Percentiles rank a stretch among this genome's conserved stretches.
phyloP scores from a whole-genome alignment of 768 basidiomycete species.

The Lactarius indigo region DNA sequence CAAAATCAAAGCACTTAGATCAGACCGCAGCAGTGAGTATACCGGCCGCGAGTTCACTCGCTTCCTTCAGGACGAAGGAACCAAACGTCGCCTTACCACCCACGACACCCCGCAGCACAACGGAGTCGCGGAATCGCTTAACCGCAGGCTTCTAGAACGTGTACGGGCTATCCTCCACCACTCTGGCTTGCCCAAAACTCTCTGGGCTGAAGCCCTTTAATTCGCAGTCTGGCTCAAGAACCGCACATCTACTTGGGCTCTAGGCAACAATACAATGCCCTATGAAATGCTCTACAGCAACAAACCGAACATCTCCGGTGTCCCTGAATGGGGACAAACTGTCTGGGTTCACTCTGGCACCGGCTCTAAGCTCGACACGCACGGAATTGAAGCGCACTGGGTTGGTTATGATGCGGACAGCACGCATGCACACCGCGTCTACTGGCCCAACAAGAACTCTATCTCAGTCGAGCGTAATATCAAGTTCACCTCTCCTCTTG shows the following conservation, averaged over 20 bases:
- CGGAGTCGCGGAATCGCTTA: not conserved
- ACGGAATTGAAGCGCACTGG: conserved; percentile 28
- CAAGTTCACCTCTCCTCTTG: not conserved
- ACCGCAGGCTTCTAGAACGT: not conserved
- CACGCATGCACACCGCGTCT: conserved; percentile 33
- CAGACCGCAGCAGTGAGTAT: not conserved
- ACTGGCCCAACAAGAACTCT: conserved; percentile 32
- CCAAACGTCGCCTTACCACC: too few species aligned
- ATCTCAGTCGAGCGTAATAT: conserved; percentile 32
- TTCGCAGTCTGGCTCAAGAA: conserved; percentile 23
- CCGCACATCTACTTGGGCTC: conserved; percentile 21
- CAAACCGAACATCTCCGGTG: conserved; percentile 30
- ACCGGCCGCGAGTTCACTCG: not conserved
- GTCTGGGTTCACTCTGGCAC: conserved; percentile 24
- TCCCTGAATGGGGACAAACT: conserved; percentile 16
- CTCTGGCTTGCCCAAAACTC: conserved; percentile 21
- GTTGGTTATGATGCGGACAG: conserved; percentile 36
- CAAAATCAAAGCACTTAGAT: not conserved
- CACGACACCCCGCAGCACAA: conserved; percentile 1
- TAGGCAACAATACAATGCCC: conserved; percentile 28
- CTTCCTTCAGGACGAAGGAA: not conserved
- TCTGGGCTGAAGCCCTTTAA: conserved; percentile 31
- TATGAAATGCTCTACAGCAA: conserved; percentile 25
- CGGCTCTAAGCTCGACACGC: conserved; percentile 20
- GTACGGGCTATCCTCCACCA: not conserved